Conservation (phyloP, 2,329 filamentous ascomycete genomes). For the Myriangium duriaei region DNA sequence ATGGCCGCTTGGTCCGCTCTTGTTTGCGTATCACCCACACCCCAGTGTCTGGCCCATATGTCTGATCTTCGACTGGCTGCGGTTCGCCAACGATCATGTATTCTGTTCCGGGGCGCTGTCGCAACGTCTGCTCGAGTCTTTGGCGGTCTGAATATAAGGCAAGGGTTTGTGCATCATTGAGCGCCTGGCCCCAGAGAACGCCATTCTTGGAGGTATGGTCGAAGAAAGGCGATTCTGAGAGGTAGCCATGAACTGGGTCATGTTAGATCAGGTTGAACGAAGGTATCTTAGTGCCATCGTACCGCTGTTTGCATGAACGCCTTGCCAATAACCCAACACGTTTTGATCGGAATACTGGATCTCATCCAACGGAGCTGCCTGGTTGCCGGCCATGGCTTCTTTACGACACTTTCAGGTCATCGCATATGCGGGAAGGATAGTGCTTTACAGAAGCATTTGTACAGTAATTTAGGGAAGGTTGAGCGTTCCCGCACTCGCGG, state of each 20-base stretch:
- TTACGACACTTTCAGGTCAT: no score
- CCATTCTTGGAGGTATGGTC: conserved; percentile 49
- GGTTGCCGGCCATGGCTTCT: conserved; percentile 1
- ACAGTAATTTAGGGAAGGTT: no score
- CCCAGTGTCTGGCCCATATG: conserved; percentile 26
- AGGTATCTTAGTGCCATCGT: no score
- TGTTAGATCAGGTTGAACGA: neutral
- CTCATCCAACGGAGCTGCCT: conserved; percentile 12
- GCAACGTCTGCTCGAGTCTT: conserved; percentile 42
- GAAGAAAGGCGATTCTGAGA: conserved; percentile 51
- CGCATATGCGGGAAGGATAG: no score
- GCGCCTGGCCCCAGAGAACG: conserved; percentile 40
- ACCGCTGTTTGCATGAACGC: conserved; percentile 11
- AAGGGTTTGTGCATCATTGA: conserved; percentile 36
- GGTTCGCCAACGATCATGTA: conserved; percentile 49
- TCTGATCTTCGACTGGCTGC: conserved; percentile 28
- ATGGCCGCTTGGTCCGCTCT: conserved; percentile 31
- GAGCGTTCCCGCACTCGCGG: no score
- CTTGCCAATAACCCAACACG: conserved; percentile 11
- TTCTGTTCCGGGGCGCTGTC: conserved; percentile 44
- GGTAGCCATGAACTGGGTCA: conserved; percentile 43
- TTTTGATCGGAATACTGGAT: conserved; percentile 11
- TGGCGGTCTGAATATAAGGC: conserved; percentile 42
- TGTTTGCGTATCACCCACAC: conserved; percentile 51
- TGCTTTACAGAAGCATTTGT: no score